These are phyloP conservation scores for Aureobasidium sp. DNA, from an alignment of 2,329 filamentous ascomycete genomes.

Conservation along the genomic window DNA sequence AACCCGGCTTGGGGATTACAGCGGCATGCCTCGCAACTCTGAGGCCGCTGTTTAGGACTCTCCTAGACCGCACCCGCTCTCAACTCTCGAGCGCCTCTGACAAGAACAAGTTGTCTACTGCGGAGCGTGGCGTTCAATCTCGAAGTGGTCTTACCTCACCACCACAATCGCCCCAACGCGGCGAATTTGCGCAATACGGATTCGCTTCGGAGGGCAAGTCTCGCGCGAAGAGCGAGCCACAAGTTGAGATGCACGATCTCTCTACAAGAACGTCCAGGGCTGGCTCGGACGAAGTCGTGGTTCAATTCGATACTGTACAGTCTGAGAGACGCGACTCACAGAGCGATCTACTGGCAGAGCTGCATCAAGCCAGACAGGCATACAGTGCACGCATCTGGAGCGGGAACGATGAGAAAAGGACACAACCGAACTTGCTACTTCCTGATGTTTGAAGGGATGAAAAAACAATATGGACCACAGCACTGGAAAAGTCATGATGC, in stretches of 20 bases:
- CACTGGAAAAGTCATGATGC: background rate
- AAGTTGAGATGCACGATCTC: background rate
- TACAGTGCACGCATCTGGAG: constrained; percentile 7
- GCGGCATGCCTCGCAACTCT: constrained; percentile 26
- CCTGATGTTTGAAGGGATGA: background rate
- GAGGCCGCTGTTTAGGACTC: constrained; percentile 22
- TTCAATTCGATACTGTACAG: background rate
- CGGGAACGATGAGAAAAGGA: background rate
- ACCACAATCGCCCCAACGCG: background rate
- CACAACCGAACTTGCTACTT: background rate
- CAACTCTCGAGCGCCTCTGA: background rate
- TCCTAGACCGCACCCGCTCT: background rate
- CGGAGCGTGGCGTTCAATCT: background rate
- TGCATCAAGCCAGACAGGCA: background rate
- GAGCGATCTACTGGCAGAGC: background rate
- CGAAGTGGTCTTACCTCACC: background rate
- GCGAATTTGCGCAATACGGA: constrained; percentile 1
- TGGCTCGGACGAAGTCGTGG: background rate
- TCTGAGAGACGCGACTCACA: background rate
- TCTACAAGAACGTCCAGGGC: background rate
- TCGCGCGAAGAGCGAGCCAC: background rate
- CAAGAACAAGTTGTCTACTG: background rate
- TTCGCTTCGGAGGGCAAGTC: background rate
- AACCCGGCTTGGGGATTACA: constrained; percentile 27
- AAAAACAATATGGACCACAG: background rate